A percentile compares a stretch with the other conserved stretches of the same genome.
Evolutionary conservation across 345 rosid genomes (phyloP).

Genomic region (Bruguiera sexangula): DNA sequence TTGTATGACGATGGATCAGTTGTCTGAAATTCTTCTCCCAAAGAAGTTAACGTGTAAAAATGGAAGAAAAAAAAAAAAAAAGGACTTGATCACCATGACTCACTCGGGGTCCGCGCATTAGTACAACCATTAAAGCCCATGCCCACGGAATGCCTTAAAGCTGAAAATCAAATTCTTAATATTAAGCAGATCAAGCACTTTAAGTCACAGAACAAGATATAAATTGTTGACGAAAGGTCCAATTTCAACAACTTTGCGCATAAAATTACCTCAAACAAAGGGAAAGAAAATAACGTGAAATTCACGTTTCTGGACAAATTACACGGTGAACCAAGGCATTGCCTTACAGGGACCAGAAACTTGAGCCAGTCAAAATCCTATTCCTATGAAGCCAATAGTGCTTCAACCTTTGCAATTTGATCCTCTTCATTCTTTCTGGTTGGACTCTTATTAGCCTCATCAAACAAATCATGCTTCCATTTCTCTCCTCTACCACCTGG

Average conservation of each 20-base stretch:
- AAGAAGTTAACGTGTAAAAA: too few species aligned
- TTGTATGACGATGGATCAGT: too few species aligned
- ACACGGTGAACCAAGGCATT: not conserved
- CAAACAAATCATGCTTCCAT: constrained; percentile 93
- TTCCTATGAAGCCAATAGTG: constrained; percentile 62
- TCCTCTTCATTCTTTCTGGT: constrained; percentile 75
- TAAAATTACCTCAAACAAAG: not conserved
- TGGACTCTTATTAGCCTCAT: constrained; percentile 73
- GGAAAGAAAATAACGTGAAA: not conserved
- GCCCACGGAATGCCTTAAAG: not conserved
- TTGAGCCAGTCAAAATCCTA: not conserved
- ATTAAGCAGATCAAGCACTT: not conserved
- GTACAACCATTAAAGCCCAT: too few species aligned
- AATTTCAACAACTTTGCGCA: not conserved
- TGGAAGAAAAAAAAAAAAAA: too few species aligned
- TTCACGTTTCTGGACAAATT: not conserved
- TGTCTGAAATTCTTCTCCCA: too few species aligned
- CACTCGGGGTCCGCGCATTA: too few species aligned
- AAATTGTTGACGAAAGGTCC: not conserved
- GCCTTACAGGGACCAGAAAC: not conserved
- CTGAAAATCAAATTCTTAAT: not conserved
- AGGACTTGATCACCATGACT: too few species aligned
- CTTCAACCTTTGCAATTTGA: constrained; percentile 84
- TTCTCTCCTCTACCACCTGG: constrained; percentile 54
- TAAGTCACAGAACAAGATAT: not conserved